These are phyloP conservation scores for Histomonas meleagridis DNA, from an alignment of 208 protist species.

Conservation along the genomic window DNA sequence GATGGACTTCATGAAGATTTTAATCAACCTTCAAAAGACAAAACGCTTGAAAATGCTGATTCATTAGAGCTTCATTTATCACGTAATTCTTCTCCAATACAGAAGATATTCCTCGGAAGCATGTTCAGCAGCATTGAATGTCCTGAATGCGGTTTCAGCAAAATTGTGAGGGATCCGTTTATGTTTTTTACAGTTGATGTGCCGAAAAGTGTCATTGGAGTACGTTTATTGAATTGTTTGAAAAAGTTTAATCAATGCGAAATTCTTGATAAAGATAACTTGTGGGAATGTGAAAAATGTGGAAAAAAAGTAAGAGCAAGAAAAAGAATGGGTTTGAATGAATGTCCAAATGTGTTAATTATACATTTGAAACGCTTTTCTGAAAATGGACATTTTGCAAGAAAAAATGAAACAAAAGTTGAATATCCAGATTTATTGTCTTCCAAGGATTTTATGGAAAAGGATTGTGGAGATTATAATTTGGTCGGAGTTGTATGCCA, in stretches of 20 bases:
- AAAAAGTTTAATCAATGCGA: background rate
- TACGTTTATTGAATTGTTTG: background rate
- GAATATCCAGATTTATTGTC: background rate
- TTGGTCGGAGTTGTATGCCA: no score
- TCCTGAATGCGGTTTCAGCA: background rate
- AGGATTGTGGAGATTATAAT: no score
- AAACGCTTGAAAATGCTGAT: background rate
- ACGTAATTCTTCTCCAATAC: background rate
- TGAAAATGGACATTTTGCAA: background rate
- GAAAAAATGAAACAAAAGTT: background rate
- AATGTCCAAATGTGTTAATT: background rate
- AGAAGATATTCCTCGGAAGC: background rate
- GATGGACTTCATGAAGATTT: constrained; percentile 1
- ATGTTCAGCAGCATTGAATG: background rate
- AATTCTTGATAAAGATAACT: background rate
- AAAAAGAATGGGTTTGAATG: background rate
- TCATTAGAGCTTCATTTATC: background rate
- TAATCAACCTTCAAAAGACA: background rate
- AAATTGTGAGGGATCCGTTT: background rate
- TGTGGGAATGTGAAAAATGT: background rate
- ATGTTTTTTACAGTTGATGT: background rate
- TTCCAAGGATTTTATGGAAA: no score
- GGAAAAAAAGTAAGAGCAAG: background rate
- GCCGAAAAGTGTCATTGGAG: no score
- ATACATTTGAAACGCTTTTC: constrained; percentile 35